phyloP scores from a whole-genome alignment of 495 filamentous ascomycete genomes.

The Darksidea phi region DNA sequence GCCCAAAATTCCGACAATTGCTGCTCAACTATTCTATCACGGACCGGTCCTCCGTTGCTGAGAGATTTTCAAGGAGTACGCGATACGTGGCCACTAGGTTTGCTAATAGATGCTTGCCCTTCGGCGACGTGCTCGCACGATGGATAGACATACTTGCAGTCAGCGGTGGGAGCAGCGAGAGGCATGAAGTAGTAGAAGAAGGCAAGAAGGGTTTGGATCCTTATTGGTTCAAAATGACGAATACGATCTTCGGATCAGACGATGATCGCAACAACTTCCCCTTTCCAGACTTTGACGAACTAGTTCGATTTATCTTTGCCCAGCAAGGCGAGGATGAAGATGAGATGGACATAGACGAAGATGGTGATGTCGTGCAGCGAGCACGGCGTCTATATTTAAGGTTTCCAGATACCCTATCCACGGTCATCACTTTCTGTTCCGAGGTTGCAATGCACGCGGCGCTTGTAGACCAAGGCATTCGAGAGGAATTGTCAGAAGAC shows the following conservation, averaged over 20 bases:
- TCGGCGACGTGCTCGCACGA: slow-evolving; percentile 70
- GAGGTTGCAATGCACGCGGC: slow-evolving; percentile 73
- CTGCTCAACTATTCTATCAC: slow-evolving; percentile 42
- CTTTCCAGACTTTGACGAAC: slow-evolving; percentile 42
- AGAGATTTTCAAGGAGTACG: slow-evolving; percentile 53
- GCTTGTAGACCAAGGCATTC: slow-evolving; percentile 52
- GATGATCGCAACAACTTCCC: background rate
- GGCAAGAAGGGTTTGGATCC: slow-evolving; percentile 83
- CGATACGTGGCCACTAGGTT: slow-evolving; percentile 84
- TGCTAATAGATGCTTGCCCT: slow-evolving; percentile 85
- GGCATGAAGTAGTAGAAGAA: slow-evolving; percentile 84
- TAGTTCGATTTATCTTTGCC: slow-evolving; percentile 42
- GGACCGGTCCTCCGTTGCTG: slow-evolving; percentile 35
- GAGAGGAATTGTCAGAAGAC: slow-evolving; percentile 66
- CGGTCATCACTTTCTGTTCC: slow-evolving; percentile 68
- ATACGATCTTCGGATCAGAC: slow-evolving; percentile 39
- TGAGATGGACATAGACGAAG: slow-evolving; percentile 38
- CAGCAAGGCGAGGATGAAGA: slow-evolving; percentile 20
- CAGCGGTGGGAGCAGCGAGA: slow-evolving; percentile 59
- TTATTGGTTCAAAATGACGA: slow-evolving; percentile 71
- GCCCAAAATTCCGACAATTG: slow-evolving; percentile 51
- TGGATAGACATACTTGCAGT: slow-evolving; percentile 87
- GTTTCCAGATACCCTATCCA: slow-evolving; percentile 56
- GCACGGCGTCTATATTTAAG: slow-evolving; percentile 14
- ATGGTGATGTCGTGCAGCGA: slow-evolving; percentile 14